Evolutionary conservation across 1,284 basidiomycete species (phyloP).

Genomic region (Cryptococcus sp.): DNA sequence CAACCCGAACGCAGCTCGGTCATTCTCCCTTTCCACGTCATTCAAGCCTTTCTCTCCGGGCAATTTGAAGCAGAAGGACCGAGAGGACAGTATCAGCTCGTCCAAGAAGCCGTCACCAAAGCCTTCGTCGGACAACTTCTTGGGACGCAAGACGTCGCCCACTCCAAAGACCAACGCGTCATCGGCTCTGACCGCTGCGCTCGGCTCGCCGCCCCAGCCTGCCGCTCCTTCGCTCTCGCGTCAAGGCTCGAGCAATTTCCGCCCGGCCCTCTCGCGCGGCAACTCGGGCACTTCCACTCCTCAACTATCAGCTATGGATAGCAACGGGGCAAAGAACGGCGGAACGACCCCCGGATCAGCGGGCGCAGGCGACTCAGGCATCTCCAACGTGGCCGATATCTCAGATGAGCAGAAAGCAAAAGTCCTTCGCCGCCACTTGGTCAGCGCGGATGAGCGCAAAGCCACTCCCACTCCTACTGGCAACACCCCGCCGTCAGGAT

Average conservation of each 20-base stretch:
- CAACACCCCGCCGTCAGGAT: constrained; percentile 4
- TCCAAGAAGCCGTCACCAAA: constrained; percentile 6
- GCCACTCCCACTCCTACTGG: constrained; percentile 18
- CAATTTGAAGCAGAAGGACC: neutral
- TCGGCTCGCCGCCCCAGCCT: constrained; percentile 12
- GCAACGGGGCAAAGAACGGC: constrained; percentile 2
- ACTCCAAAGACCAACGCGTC: neutral
- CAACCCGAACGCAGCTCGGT: constrained; percentile 6
- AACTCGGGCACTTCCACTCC: constrained; percentile 19
- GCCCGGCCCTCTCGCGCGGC: constrained; percentile 1
- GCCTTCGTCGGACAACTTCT: constrained; percentile 15
- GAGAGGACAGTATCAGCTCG: neutral
- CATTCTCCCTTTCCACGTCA: constrained; percentile 18
- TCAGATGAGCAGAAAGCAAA: constrained; percentile 78
- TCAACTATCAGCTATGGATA: neutral
- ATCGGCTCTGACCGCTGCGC: constrained; percentile 27
- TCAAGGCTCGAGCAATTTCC: constrained; percentile 5
- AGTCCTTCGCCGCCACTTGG: constrained; percentile 76
- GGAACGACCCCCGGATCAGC: constrained; percentile 10
- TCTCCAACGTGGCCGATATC: constrained; percentile 48
- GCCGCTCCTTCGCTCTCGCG: constrained; percentile 5
- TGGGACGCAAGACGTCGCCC: constrained; percentile 16
- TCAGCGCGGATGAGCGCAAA: constrained; percentile 68
- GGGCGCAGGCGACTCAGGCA: constrained; percentile 34
- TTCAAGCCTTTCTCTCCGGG: constrained; percentile 6